Base-by-base conservation (phyloP, 805 yeast species). In the Candida manassasensis region DNA sequence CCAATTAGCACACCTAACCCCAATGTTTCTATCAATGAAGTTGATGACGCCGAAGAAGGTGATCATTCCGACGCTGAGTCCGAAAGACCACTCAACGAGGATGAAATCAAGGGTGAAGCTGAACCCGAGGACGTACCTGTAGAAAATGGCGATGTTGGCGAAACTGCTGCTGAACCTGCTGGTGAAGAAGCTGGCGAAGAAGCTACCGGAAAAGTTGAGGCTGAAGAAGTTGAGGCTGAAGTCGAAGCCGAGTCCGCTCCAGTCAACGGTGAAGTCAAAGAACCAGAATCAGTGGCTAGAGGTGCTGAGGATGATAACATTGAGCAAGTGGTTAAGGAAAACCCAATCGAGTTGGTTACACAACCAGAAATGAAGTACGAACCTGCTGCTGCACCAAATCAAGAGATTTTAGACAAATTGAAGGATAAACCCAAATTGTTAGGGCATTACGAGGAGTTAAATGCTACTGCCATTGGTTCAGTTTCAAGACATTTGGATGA, bases 361-460 rank as follows among this genome's bases (percentile, higher is more conserved):
- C 63, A 50, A 35, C 59, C 65, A 5, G 59, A 49, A 29, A 45
- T 60, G 34, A 59, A 62, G 45, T 57, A 43, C 37, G 61, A 49
- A 32, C 68, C 70, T 3, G 53, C 60, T 27, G 53, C 51, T 27
- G 47, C 53, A 16, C 71, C 71, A 12, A 58, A 60, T 43, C 57
- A 58, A 34, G 59, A 57, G 26, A 50, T 51, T 29, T 57, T 52
- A 57, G 68, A 59, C 41, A 42, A 54, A 44, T 56, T 71, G 33
- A 57, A 65, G 27, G 71, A 63, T 39, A 69, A 72, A 43, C 81
- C 81, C 19, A 59, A 62, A 27, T 53, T 75, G 52, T 59, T 73
- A 43, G 54, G 54, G 40, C 62, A 71, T 33, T 75, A 75, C 58
- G 57, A 68, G 42, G 77, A 67, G 37, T 66, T 74, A 49, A 72